These are phyloP conservation scores for Phanerodontia chrysosporium DNA, from an alignment of 768 basidiomycete genomes.

Conservation along the genomic window DNA sequence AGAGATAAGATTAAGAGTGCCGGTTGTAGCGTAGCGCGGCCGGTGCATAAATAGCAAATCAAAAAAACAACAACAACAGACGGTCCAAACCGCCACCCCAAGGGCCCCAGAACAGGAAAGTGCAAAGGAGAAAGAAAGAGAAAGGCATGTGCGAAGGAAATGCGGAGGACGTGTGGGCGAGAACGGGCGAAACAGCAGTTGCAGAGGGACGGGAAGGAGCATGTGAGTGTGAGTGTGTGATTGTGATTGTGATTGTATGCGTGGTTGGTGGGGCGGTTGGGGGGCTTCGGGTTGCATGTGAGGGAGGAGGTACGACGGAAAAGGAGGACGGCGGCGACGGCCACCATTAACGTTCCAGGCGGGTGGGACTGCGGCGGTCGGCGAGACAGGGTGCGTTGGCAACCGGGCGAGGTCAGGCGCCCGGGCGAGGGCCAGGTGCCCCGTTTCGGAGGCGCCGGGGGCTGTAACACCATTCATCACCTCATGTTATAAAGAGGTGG, in stretches of 20 bases:
- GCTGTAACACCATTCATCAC: conserved; percentile 1
- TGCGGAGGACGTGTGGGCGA: background rate
- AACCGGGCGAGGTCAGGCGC: conserved; percentile 3
- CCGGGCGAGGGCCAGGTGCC: background rate
- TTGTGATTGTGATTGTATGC: background rate
- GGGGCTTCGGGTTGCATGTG: background rate
- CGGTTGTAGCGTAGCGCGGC: background rate
- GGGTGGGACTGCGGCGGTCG: conserved; percentile 1
- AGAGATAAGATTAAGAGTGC: background rate
- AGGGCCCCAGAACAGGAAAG: background rate
- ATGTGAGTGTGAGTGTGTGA: no score
- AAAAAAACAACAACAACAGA: conserved; percentile 6
- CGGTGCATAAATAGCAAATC: background rate
- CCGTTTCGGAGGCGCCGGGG: background rate
- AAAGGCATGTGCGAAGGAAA: background rate
- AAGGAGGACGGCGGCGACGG: background rate
- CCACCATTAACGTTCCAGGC: background rate
- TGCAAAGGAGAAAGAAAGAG: background rate
- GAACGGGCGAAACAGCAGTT: background rate
- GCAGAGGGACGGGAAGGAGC: background rate
- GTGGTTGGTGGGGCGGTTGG: no score
- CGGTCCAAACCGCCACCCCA: background rate
- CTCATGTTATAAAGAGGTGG: conserved; percentile 1
- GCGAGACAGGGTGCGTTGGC: background rate
- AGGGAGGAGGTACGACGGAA: background rate